A percentile compares a stretch with the other conserved stretches of the same genome.
Evolutionary conservation across 2,329 filamentous ascomycete genomes (phyloP).

Genomic region (Hypoxylon sp.): DNA sequence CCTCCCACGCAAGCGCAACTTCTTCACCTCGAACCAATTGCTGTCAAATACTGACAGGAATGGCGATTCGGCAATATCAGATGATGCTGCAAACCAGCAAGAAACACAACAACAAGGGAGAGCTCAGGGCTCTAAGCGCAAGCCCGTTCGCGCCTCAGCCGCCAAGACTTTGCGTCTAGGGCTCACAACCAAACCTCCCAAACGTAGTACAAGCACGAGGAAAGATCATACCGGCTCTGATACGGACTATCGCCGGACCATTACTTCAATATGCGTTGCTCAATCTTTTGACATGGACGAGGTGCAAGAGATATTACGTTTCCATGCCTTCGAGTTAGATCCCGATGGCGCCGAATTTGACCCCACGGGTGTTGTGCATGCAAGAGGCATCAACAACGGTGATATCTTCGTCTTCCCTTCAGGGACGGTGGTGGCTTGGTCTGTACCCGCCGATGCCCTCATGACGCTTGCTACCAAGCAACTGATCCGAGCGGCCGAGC

Average conservation of each 20-base stretch:
- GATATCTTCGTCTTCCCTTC: conserved; percentile 98
- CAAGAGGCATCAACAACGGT: conserved; percentile 74
- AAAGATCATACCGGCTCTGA: conserved; percentile 48
- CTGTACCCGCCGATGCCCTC: conserved; percentile 82
- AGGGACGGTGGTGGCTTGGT: conserved; percentile 94
- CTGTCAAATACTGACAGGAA: conserved; percentile 60
- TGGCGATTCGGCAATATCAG: conserved; percentile 16
- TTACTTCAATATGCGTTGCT: conserved; percentile 74
- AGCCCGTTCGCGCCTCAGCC: conserved; percentile 61
- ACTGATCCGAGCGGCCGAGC: conserved; percentile 81
- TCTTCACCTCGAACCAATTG: conserved; percentile 76
- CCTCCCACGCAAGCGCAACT: conserved; percentile 70
- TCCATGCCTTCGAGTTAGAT: conserved; percentile 73
- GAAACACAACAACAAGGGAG: conserved; percentile 37
- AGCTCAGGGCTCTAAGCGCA: conserved; percentile 59
- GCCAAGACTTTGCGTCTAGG: conserved; percentile 84
- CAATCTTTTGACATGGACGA: conserved; percentile 75
- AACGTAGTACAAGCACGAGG: conserved; percentile 61
- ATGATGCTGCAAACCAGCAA: conserved; percentile 20
- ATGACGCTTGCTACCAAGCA: conserved; percentile 78
- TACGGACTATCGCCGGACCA: conserved; percentile 58
- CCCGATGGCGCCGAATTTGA: conserved; percentile 74
- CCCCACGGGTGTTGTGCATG: conserved; percentile 74
- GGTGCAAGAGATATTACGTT: conserved; percentile 70
- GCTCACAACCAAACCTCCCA: conserved; percentile 81